Conservation (phyloP, 1,284 basidiomycete genomes). For the Phenoliferia sp. region DNA sequence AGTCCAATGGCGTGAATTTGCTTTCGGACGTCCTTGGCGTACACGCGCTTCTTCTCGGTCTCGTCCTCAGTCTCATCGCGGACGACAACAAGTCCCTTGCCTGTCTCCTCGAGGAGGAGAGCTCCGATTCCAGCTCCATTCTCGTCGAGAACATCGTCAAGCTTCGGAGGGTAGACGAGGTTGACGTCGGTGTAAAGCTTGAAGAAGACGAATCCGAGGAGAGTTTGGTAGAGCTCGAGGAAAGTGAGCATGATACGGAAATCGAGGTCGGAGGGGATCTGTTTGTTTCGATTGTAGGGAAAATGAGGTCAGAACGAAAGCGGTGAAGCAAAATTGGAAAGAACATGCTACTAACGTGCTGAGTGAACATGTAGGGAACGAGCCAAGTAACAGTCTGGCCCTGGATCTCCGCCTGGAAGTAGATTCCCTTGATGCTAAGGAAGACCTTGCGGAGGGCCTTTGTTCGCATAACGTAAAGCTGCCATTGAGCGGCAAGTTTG, state of each 20-base stretch:
- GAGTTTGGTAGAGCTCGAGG: conserved; percentile 94
- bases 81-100: conserved; percentile 36
- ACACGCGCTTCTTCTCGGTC: conserved; percentile 45
- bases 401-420: conserved; percentile 93
- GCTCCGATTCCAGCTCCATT: conserved; percentile 85
- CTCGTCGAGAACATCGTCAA: conserved; percentile 81
- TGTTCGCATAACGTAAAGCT: conserved; percentile 90
- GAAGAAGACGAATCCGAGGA: conserved; percentile 93
- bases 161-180: conserved; percentile 87
- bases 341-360: conserved; percentile 60
- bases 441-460: conserved; percentile 84
- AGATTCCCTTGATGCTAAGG: conserved; percentile 96
- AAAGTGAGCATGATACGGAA: conserved; percentile 98
- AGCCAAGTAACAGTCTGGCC: conserved; percentile 91
- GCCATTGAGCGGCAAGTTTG: conserved; percentile 63
- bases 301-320: not conserved
- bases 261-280: conserved; percentile 94
- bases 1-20: conserved; percentile 49
- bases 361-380: conserved; percentile 96
- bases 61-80: conserved; percentile 37
- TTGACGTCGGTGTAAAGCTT: conserved; percentile 94
- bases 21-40: conserved; percentile 48
- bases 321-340: not conserved
- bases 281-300: conserved; percentile 2
- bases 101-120: conserved; percentile 66